These are phyloP conservation scores for Sclerotinia trifoliorum DNA, from an alignment of 2,329 filamentous ascomycete genomes.

Conservation along the genomic window DNA sequence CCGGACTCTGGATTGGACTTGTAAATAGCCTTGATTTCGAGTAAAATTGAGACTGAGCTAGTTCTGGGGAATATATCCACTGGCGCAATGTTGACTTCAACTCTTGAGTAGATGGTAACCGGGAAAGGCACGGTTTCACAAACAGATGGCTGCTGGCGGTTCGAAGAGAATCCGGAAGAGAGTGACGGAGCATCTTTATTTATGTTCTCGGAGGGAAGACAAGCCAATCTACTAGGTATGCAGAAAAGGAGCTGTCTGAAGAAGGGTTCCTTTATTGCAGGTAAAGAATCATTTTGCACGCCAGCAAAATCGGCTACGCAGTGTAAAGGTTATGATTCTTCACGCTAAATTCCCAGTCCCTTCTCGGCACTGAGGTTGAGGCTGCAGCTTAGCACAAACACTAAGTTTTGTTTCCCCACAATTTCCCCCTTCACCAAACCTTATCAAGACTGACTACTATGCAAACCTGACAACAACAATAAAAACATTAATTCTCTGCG, in stretches of 20 bases:
- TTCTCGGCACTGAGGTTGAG: not conserved
- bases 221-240: not conserved
- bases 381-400: not conserved
- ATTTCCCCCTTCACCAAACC: not conserved
- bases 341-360: not conserved
- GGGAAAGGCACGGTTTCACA: not conserved
- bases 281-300: not conserved
- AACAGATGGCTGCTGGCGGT: not conserved
- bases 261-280: not conserved
- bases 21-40: not conserved
- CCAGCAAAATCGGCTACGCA: too few relatives aligned
- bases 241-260: not conserved
- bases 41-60: not conserved
- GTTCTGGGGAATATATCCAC: not conserved
- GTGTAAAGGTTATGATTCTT: too few relatives aligned
- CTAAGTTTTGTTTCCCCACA: constrained; percentile 1
- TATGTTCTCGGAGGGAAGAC: not conserved
- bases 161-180: not conserved
- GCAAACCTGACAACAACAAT: not conserved
- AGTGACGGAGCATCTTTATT: too few relatives aligned
- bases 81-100: not conserved
- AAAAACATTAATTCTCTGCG: not conserved
- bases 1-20: not conserved
- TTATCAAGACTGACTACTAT: not conserved
- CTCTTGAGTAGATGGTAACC: not conserved